Conservation (phyloP, 257 asterid species). For the Osmanthus fragrans region DNA sequence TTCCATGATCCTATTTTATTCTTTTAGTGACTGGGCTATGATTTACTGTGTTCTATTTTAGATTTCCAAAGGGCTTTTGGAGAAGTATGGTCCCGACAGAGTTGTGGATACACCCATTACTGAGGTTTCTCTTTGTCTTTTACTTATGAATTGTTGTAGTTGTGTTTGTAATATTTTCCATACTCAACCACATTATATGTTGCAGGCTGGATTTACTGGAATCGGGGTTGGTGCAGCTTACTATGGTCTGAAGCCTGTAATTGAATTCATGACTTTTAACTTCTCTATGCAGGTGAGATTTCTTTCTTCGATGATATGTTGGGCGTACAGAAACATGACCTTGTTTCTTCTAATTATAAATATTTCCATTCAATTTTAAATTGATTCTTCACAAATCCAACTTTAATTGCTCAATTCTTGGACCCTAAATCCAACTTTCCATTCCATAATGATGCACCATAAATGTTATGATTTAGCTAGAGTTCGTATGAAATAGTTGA, state of each 20-base stretch:
- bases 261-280: constrained; percentile 59
- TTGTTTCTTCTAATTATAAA: not conserved
- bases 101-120: constrained; percentile 57
- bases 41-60: constrained; percentile 7
- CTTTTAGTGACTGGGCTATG: not conserved
- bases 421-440: not conserved
- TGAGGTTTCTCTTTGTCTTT: constrained; percentile 38
- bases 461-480: not conserved
- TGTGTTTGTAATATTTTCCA: not conserved
- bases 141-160: not conserved
- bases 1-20: not conserved
- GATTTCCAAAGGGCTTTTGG: constrained; percentile 53
- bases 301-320: constrained; percentile 11
- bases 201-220: constrained; percentile 55
- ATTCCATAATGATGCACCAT: not conserved
- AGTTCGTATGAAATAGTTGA: not conserved
- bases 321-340: not conserved
- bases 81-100: constrained; percentile 55
- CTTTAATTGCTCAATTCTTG: not conserved
- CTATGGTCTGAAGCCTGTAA: constrained; percentile 47
- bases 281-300: constrained; percentile 50
- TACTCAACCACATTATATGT: not conserved
- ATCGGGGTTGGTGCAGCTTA: constrained; percentile 62
- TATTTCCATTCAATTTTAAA: not conserved
- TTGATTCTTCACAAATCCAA: no score